phyloP scores from a whole-genome alignment of 2,329 filamentous ascomycete genomes.

The Talaromyces sp. region DNA sequence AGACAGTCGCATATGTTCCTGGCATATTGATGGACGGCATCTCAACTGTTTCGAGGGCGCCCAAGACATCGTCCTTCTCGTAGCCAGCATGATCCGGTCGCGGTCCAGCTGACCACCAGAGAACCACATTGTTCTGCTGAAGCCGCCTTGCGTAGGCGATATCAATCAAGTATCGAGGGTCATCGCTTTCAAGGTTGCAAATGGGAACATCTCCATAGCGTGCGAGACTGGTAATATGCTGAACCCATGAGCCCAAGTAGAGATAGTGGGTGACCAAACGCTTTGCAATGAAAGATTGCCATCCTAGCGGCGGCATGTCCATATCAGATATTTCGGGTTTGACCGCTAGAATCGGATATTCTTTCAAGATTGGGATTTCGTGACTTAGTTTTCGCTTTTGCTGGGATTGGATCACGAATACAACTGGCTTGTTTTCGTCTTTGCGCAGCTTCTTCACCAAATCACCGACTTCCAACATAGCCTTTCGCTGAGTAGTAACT shows the following conservation, averaged over 20 bases:
- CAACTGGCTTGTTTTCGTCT: constrained; percentile 71
- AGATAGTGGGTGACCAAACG: constrained; percentile 85
- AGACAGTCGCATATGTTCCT: constrained; percentile 91
- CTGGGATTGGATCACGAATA: constrained; percentile 87
- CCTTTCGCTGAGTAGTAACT: constrained; percentile 83
- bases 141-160: constrained; percentile 87
- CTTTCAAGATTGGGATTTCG: constrained; percentile 75
- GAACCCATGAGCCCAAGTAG: constrained; percentile 85
- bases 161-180: constrained; percentile 92
- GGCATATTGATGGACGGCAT: constrained; percentile 94
- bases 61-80: constrained; percentile 83
- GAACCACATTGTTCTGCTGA: constrained; percentile 83
- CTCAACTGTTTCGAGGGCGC: constrained; percentile 75
- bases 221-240: constrained; percentile 80
- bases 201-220: constrained; percentile 91
- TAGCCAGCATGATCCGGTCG: constrained; percentile 93
- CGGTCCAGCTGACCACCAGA: constrained; percentile 92
- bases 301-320: constrained; percentile 83
- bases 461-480: constrained; percentile 81
- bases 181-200: constrained; percentile 91
- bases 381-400: constrained; percentile 75
- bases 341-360: constrained; percentile 77
- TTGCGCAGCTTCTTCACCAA: constrained; percentile 83
- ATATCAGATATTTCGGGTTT: constrained; percentile 79
- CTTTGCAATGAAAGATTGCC: constrained; percentile 85